Evolutionary conservation across 164 flowering plant genomes (phyloP), one percentile per base, ranked within the genome.

Genomic region (Santalum album): DNA sequence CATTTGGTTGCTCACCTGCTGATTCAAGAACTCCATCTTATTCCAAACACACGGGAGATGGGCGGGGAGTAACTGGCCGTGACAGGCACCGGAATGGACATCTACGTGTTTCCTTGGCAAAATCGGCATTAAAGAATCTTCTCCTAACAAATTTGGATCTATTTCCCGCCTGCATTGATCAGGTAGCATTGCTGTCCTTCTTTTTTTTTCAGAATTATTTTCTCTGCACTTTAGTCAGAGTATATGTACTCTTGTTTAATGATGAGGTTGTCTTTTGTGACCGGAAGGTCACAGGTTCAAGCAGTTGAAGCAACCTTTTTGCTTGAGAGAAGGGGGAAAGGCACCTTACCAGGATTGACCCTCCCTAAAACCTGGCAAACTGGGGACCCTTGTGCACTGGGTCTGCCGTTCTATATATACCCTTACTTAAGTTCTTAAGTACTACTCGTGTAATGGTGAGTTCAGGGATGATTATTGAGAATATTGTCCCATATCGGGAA

Each of bases 111-210:
- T 72, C 79, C 15, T 57, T 94, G 34, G 99, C 99, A 64, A 94
- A 83, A 68, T 58, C 80, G 70, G 99, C 95, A 65, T 72, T 94
- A 54, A 94, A 90, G 69, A 94, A 94, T 76, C 87, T 94, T 61
- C 88, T 94, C 38, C 86, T 79, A 56, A 94, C 99, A 19, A 94
- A 94, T 69, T 73, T 94, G 82, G 97, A 94, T 57, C 76, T 94
- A 39, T 90, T 94, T 72, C 97, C 96, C 65, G 91, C 99, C 59
- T 94, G 96, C 76, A 94, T 94, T 75, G 99, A 94, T 76, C 99
- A 94, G 96, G 99, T 90, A 68, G 48, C 39, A 19, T 55, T 19
- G 44, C 16, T 55, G 14, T 34, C 45, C 12, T 23, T 22, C 15
- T 10, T 29, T 0, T 19, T 25, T 17, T 10, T 1, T 14, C 7